Evolutionary conservation across 2,329 filamentous ascomycete genomes (phyloP).

Genomic region (Sporothrix brasiliensis): DNA sequence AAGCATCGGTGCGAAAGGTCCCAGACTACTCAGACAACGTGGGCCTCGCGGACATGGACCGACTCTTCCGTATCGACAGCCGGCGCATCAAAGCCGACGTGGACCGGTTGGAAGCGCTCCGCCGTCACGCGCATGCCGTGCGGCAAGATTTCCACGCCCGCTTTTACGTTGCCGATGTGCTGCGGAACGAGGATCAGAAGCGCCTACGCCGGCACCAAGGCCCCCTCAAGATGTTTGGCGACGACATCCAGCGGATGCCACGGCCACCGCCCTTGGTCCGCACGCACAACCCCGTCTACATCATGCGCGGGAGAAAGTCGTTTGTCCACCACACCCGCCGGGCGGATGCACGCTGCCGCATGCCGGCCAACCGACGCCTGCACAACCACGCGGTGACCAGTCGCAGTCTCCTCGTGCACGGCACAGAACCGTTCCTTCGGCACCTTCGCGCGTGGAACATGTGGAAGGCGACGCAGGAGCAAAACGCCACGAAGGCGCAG

Average conservation of each 20-base stretch:
- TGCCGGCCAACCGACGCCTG: conserved; percentile 2
- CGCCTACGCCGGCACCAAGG: no score
- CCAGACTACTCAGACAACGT: background rate
- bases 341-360: background rate
- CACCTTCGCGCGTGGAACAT: background rate
- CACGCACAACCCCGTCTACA: background rate
- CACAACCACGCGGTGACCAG: background rate
- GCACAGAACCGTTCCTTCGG: background rate
- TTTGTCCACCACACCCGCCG: background rate
- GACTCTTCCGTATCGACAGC: background rate
- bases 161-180: background rate
- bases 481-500: background rate
- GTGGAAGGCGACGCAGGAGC: background rate
- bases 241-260: conserved; percentile 20
- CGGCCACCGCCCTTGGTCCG: conserved; percentile 1
- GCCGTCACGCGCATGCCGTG: background rate
- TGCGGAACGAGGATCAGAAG: background rate
- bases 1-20: background rate
- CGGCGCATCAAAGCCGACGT: conserved; percentile 8
- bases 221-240: background rate
- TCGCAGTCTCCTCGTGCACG: background rate
- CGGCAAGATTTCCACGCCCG: background rate
- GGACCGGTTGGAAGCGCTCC: background rate
- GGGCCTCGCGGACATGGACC: no score
- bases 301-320: background rate